These are phyloP conservation scores for Vitis hybrid DNA, from an alignment of 177 flowering plant species.

Conservation along the genomic window DNA sequence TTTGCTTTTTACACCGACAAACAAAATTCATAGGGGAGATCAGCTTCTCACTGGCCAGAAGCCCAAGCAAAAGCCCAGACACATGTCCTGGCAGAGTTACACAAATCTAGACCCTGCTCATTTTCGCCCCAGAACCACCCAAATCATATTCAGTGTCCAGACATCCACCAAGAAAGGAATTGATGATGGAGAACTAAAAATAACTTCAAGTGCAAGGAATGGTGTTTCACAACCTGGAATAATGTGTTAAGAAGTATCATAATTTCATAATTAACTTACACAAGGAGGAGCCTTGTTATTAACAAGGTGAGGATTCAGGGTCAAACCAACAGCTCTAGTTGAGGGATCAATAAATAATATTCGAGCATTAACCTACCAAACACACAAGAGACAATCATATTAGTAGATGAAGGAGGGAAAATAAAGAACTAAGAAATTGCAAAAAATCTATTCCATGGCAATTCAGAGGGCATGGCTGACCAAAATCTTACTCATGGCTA, in stretches of 20 bases:
- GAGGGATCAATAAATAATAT: slow-evolving; percentile 90
- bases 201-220: too few relatives aligned
- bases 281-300: slow-evolving; percentile 72
- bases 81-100: too few relatives aligned
- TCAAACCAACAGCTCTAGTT: slow-evolving; percentile 93
- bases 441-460: neutral
- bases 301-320: slow-evolving; percentile 85
- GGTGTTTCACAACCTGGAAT: neutral
- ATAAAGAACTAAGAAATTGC: neutral
- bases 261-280: slow-evolving; percentile 44
- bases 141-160: neutral
- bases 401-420: neutral
- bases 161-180: too few relatives aligned
- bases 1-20: too few relatives aligned
- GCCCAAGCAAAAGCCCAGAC: too few relatives aligned
- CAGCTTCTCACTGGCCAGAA: too few relatives aligned
- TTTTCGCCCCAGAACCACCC: neutral
- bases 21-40: too few relatives aligned
- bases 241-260: neutral
- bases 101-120: neutral
- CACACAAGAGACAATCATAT: neutral
- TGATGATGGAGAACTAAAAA: too few relatives aligned
- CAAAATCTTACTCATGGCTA: too few relatives aligned
- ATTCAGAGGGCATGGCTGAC: too few relatives aligned
- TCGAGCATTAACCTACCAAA: slow-evolving; percentile 78